A percentile compares a stretch with the other conserved stretches of the same genome.
These are phyloP conservation scores for Linnemannia elongata DNA, from an alignment of 192 early-diverging fungal species.

Conservation along the genomic window DNA sequence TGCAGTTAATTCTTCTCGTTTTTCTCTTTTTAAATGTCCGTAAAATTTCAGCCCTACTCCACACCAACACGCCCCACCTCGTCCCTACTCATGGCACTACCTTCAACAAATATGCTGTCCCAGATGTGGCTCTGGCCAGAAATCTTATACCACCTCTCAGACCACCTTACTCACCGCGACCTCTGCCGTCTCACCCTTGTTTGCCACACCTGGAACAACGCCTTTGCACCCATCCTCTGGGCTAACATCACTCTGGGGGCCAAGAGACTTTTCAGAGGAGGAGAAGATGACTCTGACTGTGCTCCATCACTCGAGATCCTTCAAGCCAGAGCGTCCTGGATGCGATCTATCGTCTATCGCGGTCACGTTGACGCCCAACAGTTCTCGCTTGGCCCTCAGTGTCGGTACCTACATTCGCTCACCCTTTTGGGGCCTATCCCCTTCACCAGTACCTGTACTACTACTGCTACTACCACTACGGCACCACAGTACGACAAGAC, in stretches of 20 bases:
- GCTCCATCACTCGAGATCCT: neutral
- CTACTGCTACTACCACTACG: too few species aligned
- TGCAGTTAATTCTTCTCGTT: too few species aligned
- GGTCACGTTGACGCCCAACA: neutral
- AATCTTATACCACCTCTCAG: neutral
- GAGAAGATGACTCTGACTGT: too few species aligned
- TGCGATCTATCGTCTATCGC: neutral
- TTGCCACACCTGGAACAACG: neutral
- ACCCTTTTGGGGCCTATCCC: neutral
- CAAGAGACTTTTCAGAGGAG: neutral
- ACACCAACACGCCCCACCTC: too few species aligned
- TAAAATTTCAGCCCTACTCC: too few species aligned
- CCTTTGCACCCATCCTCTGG: neutral
- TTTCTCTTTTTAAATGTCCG: too few species aligned
- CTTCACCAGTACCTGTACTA: neutral
- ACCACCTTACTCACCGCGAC: neutral
- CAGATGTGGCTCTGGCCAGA: neutral
- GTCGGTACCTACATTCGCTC: neutral
- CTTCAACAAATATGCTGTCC: neutral
- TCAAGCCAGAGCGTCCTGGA: neutral
- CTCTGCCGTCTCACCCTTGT: neutral
- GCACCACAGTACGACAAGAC: neutral
- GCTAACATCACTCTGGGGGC: neutral
- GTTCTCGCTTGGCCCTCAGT: neutral
- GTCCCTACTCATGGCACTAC: too few species aligned